Evolutionary conservation across 441 rosid species (phyloP).

Genomic region (Rhodomyrtus psidioides): DNA sequence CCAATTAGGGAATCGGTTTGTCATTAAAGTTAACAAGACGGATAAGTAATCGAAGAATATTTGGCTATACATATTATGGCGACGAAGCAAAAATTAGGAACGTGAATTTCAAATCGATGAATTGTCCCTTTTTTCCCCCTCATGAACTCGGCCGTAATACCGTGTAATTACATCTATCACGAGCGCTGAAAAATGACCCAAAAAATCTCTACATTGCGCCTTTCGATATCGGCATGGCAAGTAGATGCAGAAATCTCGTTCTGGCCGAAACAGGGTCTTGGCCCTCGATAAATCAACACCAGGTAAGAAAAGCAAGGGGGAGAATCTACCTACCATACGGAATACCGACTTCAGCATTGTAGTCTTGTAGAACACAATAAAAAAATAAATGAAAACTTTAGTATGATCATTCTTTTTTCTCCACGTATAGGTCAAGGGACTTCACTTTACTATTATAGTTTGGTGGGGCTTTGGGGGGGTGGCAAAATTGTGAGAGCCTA

Average conservation of each 20-base stretch:
- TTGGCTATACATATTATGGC: neutral
- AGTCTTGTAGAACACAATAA: neutral
- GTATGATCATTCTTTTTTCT: neutral
- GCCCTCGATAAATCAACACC: too few relatives aligned
- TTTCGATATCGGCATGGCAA: neutral
- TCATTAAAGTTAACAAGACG: neutral
- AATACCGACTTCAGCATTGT: neutral
- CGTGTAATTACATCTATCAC: neutral
- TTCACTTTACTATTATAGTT: conserved; percentile 1
- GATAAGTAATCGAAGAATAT: neutral
- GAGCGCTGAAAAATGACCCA: neutral
- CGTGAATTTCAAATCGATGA: neutral
- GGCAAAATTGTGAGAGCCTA: conserved; percentile 15
- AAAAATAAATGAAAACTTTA: neutral
- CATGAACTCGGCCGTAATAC: neutral
- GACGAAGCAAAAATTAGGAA: neutral
- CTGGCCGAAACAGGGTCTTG: neutral
- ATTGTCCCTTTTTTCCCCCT: neutral
- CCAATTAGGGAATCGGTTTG: neutral
- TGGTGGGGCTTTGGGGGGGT: neutral
- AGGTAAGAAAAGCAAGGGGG: neutral
- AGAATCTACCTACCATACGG: neutral
- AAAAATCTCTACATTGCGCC: neutral
- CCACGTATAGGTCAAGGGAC: conserved; percentile 8
- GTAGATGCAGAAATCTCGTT: neutral